Evolutionary conservation across 2,329 filamentous ascomycete genomes (phyloP), one percentile per base, ranked within the genome.

Genomic region (Diaporthe velutina): DNA sequence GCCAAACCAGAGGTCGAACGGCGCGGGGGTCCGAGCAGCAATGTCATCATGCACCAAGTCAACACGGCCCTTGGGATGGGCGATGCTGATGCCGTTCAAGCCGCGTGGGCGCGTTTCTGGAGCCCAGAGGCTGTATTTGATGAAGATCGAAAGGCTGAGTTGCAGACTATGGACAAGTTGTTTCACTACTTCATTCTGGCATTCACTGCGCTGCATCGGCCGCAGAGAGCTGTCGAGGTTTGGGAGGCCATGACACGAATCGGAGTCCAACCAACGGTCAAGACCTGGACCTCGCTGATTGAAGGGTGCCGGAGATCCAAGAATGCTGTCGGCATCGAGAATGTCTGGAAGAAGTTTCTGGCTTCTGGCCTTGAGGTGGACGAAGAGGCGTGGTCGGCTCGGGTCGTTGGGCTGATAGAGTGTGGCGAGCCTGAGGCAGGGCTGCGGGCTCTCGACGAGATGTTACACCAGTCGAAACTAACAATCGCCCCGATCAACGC

Each of bases 251-350:
- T 89, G 86, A 77, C 80, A 42, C 77, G 79, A 52, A 77, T 89
- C 70, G 90, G 89, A 1, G 80, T 93, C 40, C 82, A 84, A 73
- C 92, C 94, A 19, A 91, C 88, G 9, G 79, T 93, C 72, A 88
- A 85, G 78, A 93, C 94, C 0, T 97, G 93, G 90, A 93, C 91
- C 52, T 85, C 90, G 57, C 93, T 97, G 89, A 90, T 97, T 77
- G 87, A 90, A 73, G 94, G 94, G 1, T 95, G 92, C 83, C 90
- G 89, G 79, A 87, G 86, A 67, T 87, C 90, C 67, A 86, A 87
- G 71, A 91, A 95, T 78, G 77, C 86, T 0, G 81, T 85, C n/a
- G 90, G 88, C 30, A 85, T 96, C 75, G 89, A 92, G 73, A 86
- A 86, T 1, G 87, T 95, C 42, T 97, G 95, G 94, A 78, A 83